Conservation (phyloP, 169 alveolate genomes). For the Cryptosporidium ryanae region DNA sequence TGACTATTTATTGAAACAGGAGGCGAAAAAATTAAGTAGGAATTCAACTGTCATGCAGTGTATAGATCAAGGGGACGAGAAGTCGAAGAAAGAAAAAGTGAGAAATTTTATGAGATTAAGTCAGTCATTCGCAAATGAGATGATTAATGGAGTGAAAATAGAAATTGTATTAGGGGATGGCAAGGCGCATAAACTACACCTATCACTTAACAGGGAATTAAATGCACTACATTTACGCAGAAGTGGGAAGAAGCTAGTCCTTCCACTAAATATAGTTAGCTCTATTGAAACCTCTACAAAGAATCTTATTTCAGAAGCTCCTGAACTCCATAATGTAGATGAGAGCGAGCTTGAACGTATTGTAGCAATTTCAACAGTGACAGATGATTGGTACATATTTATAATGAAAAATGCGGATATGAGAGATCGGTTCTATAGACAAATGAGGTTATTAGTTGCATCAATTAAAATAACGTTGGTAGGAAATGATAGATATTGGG, state of each 20-base stretch:
- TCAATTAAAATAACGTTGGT: conserved; percentile 52
- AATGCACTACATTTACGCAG: conserved; percentile 59
- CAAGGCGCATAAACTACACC: conserved; percentile 51
- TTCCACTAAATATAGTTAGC: conserved; percentile 51
- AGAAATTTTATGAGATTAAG: conserved; percentile 17
- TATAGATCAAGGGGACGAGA: conserved; percentile 42
- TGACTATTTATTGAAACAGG: conserved; percentile 21
- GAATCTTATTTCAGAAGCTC: conserved; percentile 49
- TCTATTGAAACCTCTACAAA: conserved; percentile 38
- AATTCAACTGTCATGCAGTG: conserved; percentile 35
- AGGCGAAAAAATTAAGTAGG: conserved; percentile 42
- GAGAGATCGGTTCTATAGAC: conserved; percentile 66
- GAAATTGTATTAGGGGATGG: conserved; percentile 70
- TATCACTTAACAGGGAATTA: conserved; percentile 50
- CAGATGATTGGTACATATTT: conserved; percentile 73
- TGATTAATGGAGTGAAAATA: conserved; percentile 63
- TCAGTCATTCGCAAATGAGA: conserved; percentile 42
- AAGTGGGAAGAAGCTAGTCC: conserved; percentile 60
- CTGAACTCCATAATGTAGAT: conserved; percentile 60
- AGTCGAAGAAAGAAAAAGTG: conserved; percentile 37
- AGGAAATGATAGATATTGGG: conserved; percentile 72
- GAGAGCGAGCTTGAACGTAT: conserved; percentile 51
- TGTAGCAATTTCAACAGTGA: conserved; percentile 57
- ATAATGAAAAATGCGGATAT: conserved; percentile 57
- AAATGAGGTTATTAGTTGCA: conserved; percentile 64